Evolutionary conservation across 768 basidiomycete species (phyloP).

Genomic region (Lanmaoa rubissima): DNA sequence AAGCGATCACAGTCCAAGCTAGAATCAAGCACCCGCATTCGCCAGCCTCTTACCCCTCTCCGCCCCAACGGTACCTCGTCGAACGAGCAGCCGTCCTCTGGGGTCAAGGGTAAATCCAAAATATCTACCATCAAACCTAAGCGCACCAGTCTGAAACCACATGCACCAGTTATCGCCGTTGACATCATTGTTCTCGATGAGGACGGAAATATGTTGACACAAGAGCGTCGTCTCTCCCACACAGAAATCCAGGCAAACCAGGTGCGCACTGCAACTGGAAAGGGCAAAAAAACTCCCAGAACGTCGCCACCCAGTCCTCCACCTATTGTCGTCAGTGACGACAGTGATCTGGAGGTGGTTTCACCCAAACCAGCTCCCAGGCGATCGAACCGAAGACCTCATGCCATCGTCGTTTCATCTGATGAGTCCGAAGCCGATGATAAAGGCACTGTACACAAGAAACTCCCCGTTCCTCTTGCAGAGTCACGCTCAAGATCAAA

Average conservation of each 20-base stretch:
- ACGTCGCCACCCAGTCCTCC: neutral
- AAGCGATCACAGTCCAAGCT: slow-evolving; percentile 16
- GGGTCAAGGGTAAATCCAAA: slow-evolving; percentile 25
- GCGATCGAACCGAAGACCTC: slow-evolving; percentile 14
- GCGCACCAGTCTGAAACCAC: slow-evolving; percentile 35
- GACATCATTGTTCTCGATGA: slow-evolving; percentile 70
- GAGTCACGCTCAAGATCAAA: slow-evolving; percentile 16
- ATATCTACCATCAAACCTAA: slow-evolving; percentile 10
- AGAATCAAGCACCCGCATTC: slow-evolving; percentile 21
- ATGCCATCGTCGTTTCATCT: slow-evolving; percentile 38
- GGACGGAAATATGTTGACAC: slow-evolving; percentile 52
- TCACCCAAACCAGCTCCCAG: slow-evolving; percentile 11
- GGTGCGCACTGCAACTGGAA: slow-evolving; percentile 1
- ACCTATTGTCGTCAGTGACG: slow-evolving; percentile 27
- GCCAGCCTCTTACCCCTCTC: slow-evolving; percentile 42
- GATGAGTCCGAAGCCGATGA: slow-evolving; percentile 47
- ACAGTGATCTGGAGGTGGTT: slow-evolving; percentile 31
- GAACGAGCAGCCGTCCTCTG: slow-evolving; percentile 26
- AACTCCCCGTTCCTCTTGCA: slow-evolving; percentile 4
- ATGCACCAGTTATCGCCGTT: slow-evolving; percentile 53
- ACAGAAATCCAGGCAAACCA: slow-evolving; percentile 41
- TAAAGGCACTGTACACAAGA: slow-evolving; percentile 4
- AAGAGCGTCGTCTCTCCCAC: slow-evolving; percentile 59
- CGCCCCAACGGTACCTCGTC: slow-evolving; percentile 41
- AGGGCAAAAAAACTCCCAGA: slow-evolving; percentile 6